phyloP scores from a whole-genome alignment of 495 filamentous ascomycete species.

The Halenospora varia region DNA sequence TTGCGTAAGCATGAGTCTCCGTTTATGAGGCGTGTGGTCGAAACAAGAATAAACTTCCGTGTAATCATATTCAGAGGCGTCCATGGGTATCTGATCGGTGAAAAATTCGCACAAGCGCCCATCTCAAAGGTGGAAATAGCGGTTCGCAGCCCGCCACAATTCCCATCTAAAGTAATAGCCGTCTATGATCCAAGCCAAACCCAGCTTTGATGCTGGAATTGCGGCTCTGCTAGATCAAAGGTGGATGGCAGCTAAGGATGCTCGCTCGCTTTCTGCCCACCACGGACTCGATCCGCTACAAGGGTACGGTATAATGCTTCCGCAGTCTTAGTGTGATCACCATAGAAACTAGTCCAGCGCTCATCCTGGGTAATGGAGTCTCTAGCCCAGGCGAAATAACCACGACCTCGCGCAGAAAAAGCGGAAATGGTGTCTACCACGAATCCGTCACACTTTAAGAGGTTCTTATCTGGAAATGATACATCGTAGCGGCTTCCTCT shows the following conservation, averaged over 20 bases:
- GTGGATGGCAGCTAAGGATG: slow-evolving; percentile 15
- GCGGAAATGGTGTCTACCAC: slow-evolving; percentile 16
- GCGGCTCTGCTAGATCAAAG: slow-evolving; percentile 2
- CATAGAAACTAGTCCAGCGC: slow-evolving; percentile 9
- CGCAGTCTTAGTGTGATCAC: not conserved
- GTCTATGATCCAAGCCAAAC: not conserved
- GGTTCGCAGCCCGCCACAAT: slow-evolving; percentile 2
- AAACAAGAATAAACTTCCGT: slow-evolving; percentile 8
- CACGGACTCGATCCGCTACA: slow-evolving; percentile 7
- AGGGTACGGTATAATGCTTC: slow-evolving; percentile 16
- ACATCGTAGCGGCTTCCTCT: not conserved
- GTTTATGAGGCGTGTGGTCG: slow-evolving; percentile 5
- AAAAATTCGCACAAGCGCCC: not conserved
- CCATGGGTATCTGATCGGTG: not conserved
- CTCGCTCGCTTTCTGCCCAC: slow-evolving; percentile 6
- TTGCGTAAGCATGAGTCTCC: slow-evolving; percentile 20
- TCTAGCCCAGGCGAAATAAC: slow-evolving; percentile 16
- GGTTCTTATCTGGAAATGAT: not conserved
- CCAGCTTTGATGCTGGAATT: slow-evolving; percentile 1
- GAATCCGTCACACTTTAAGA: slow-evolving; percentile 17
- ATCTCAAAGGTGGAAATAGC: not conserved
- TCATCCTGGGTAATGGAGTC: slow-evolving; percentile 5
- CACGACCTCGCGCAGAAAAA: slow-evolving; percentile 13
- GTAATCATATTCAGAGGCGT: slow-evolving; percentile 12
- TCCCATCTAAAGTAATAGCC: slow-evolving; percentile 13